Base-by-base conservation (phyloP, 2,329 filamentous ascomycete genomes). In the Aspergillus piperis region DNA sequence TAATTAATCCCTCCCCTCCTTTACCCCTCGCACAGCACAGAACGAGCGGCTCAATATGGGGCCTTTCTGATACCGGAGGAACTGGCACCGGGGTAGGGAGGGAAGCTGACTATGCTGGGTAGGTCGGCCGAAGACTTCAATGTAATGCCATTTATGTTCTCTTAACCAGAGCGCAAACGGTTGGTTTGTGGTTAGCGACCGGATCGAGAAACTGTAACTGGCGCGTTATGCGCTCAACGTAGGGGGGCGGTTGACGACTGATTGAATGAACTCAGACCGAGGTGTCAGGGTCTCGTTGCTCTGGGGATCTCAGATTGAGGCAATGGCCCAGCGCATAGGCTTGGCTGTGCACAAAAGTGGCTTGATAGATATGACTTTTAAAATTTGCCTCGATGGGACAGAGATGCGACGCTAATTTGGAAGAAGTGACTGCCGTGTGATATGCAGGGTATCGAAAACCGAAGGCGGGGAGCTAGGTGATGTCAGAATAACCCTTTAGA, bases 21-120 rank as follows among this genome's bases (percentile, higher is more conserved):
- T 65, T 59, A 64, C 69, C 66, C 67, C 65, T 66, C 69, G 65
- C 66, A 66, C 70, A 61, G 65, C 61, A 66, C 66, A 64, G 63
- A 67, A 63, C 62, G 62, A 70, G 66, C 62, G 51, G 65, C 64
- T 58, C 50, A 47, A 41, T 61, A 27, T 51, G 57, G 59, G 52
- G 64, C 62, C 62, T 65, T 58, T 57, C 60, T 59, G 55, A 42
- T 59, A 57, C 48, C 54, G 58, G 61, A 62, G 57, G 57, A 66
- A 65, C 63, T 62, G 53, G 61, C 54, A 54, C 62, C 55, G 65
- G 63, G 60, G 60, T 54, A 63, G 66, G 66, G 65, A 74, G 71
- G 67, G 64, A 67, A 71, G 66, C 64, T 52, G 57, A 59, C 32
- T 58, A 60, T 66, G 57, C 54, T 44, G 30, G 23, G 23, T 50